Evolutionary conservation across 2,329 filamentous ascomycete species (phyloP).

Genomic region (Ophiocordyceps camponoti-saundersi): DNA sequence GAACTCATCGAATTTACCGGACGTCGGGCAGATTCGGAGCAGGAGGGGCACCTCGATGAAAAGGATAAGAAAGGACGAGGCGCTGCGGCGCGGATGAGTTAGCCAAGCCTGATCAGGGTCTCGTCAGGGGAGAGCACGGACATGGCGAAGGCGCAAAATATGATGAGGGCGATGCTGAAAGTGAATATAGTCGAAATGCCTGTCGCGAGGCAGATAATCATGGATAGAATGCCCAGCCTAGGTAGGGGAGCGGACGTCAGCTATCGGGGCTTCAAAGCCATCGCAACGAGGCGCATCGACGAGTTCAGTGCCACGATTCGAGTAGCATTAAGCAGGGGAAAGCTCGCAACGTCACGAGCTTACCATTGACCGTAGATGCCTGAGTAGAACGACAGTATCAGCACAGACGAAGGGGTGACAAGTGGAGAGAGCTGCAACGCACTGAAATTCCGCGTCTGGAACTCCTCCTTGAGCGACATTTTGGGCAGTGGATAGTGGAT

Average conservation of each 20-base stretch:
- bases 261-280: background rate
- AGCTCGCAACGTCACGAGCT: slow-evolving; percentile 13
- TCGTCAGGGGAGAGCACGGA: slow-evolving; percentile 17
- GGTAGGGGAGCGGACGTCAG: background rate
- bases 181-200: slow-evolving; percentile 53
- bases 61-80: slow-evolving; percentile 56
- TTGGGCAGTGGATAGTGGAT: slow-evolving; percentile 15
- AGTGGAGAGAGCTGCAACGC: slow-evolving; percentile 15
- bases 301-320: background rate
- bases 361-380: slow-evolving; percentile 66
- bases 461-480: slow-evolving; percentile 58
- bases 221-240: slow-evolving; percentile 53
- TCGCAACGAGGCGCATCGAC: background rate
- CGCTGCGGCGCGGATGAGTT: slow-evolving; percentile 24
- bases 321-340: background rate
- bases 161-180: slow-evolving; percentile 27
- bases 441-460: slow-evolving; percentile 61
- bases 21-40: slow-evolving; percentile 94
- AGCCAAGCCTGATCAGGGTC: background rate
- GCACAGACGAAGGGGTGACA: background rate
- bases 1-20: slow-evolving; percentile 68
- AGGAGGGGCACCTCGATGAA: slow-evolving; percentile 88
- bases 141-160: slow-evolving; percentile 36
- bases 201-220: slow-evolving; percentile 53
- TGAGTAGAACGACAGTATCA: slow-evolving; percentile 10